Conservation (phyloP, 169 alveolate genomes). For the Eimeria praecox region DNA sequence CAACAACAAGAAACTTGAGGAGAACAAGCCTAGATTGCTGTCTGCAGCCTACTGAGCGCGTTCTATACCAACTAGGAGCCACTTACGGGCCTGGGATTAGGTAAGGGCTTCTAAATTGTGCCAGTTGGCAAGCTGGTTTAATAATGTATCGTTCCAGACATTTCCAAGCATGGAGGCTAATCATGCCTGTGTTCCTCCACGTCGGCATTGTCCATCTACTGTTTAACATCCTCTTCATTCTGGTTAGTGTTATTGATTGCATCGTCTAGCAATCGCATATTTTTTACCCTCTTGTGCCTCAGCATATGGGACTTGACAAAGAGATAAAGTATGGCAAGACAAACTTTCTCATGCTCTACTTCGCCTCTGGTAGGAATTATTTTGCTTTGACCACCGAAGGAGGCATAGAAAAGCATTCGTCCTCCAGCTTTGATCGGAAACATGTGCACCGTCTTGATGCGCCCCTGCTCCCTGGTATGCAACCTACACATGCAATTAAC, state of each 20-base stretch:
- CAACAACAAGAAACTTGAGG: neutral
- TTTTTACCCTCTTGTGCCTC: neutral
- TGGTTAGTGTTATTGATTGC: constrained; percentile 13
- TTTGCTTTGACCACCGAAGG: neutral
- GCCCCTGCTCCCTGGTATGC: constrained; percentile 74
- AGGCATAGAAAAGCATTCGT: neutral
- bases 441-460: constrained; percentile 74
- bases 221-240: constrained; percentile 86
- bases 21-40: neutral
- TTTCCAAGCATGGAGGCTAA: constrained; percentile 87
- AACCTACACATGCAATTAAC: neutral
- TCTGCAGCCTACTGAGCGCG: constrained; percentile 66
- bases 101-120: neutral
- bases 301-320: constrained; percentile 75
- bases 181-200: constrained; percentile 88
- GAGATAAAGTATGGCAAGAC: constrained; percentile 58
- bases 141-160: constrained; percentile 6
- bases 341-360: constrained; percentile 68
- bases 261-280: neutral
- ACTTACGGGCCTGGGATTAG: constrained; percentile 75
- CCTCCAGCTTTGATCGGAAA: constrained; percentile 72
- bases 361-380: constrained; percentile 57
- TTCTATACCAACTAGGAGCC: constrained; percentile 73
- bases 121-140: neutral
- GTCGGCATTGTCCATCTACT: constrained; percentile 88